Evolutionary conservation across 176 grass and related monocot genomes (phyloP).

Genomic region (Zizania latifolia): DNA sequence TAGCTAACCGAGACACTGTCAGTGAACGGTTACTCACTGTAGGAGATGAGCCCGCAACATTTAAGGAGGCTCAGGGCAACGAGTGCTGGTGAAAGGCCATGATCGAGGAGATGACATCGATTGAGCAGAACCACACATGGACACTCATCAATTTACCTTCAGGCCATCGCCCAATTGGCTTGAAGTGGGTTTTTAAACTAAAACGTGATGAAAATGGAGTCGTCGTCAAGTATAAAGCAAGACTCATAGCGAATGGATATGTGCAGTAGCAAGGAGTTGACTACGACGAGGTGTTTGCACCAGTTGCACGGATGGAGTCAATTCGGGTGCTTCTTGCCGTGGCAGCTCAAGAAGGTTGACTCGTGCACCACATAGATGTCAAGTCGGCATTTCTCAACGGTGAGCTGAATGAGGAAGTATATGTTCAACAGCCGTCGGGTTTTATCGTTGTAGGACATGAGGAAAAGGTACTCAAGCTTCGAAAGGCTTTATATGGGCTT

Average conservation of each 20-base stretch:
- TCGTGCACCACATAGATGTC: not conserved
- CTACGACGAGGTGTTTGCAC: too few relatives aligned
- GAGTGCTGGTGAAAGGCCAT: not conserved
- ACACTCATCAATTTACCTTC: fast-evolving
- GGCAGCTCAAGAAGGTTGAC: fast-evolving
- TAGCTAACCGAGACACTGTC: not conserved
- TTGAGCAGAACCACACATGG: not conserved
- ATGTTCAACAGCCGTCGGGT: fast-evolving
- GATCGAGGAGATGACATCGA: not conserved
- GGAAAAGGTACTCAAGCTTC: fast-evolving
- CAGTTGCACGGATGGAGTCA: too few relatives aligned
- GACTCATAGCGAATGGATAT: too few relatives aligned
- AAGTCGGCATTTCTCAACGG: fast-evolving
- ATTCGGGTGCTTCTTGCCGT: too few relatives aligned
- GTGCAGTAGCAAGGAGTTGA: too few relatives aligned
- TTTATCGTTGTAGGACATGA: fast-evolving
- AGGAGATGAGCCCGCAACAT: not conserved
- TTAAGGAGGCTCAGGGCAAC: not conserved
- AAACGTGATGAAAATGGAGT: not conserved
- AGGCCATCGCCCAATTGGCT: not conserved
- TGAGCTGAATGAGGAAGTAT: fast-evolving
- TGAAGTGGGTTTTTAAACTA: not conserved
- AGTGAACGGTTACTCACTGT: not conserved
- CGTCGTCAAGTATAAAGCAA: not conserved
- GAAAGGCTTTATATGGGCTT: too few relatives aligned